Evolutionary conservation across 257 asterid genomes (phyloP).

Genomic region (Ilex asprella): DNA sequence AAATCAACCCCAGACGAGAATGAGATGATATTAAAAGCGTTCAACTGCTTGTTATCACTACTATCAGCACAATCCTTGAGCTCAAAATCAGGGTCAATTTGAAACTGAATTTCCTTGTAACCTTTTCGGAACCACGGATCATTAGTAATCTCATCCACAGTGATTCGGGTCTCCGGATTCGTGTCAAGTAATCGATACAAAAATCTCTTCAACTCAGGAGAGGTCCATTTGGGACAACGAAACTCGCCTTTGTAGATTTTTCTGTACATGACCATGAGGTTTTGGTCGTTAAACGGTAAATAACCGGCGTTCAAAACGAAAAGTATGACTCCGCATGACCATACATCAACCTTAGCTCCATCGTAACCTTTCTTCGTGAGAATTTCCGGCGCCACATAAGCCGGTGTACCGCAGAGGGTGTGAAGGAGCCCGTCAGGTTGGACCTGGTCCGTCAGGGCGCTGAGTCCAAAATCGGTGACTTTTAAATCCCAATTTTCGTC

Average conservation of each 20-base stretch:
- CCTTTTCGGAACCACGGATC: constrained; percentile 45
- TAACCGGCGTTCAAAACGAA: constrained; percentile 63
- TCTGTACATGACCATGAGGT: constrained; percentile 64
- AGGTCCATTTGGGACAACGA: constrained; percentile 65
- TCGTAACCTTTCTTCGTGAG: constrained; percentile 68
- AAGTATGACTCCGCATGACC: constrained; percentile 80
- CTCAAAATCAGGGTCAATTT: constrained; percentile 4
- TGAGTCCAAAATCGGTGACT: constrained; percentile 76
- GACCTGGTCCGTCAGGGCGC: constrained; percentile 60
- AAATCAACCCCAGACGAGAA: constrained; percentile 35
- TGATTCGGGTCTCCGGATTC: constrained; percentile 53
- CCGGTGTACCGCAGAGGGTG: constrained; percentile 81
- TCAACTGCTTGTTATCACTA: background rate
- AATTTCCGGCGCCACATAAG: constrained; percentile 83
- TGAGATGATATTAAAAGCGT: constrained; percentile 38
- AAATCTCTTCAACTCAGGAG: constrained; percentile 45
- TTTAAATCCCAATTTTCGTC: constrained; percentile 68
- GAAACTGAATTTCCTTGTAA: constrained; percentile 10
- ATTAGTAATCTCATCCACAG: constrained; percentile 34
- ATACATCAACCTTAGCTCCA: constrained; percentile 64
- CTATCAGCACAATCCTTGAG: background rate
- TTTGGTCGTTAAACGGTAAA: constrained; percentile 63
- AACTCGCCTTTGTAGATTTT: constrained; percentile 66
- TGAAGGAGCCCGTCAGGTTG: constrained; percentile 64
- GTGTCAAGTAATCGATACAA: constrained; percentile 46